Evolutionary conservation across 2,329 filamentous ascomycete genomes (phyloP).

Genomic region (Exserohilum turcica): DNA sequence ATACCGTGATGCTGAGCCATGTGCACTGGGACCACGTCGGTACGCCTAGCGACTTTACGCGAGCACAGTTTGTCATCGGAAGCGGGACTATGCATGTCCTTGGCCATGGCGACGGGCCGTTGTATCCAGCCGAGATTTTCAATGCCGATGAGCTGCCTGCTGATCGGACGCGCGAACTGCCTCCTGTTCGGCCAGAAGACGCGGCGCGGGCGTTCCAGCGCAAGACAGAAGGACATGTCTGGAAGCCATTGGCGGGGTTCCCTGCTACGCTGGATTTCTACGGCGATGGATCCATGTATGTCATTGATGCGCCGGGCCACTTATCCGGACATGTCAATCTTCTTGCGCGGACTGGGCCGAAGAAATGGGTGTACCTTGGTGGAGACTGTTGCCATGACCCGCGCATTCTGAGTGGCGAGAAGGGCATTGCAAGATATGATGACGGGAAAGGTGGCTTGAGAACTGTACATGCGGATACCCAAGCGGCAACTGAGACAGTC

Average conservation of each 20-base stretch:
- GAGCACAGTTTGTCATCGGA: slow-evolving; percentile 58
- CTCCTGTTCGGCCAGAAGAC: slow-evolving; percentile 33
- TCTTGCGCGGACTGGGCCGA: slow-evolving; percentile 48
- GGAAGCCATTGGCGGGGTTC: slow-evolving; percentile 54
- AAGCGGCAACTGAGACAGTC: slow-evolving; percentile 53
- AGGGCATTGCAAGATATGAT: slow-evolving; percentile 57
- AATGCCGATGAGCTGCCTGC: slow-evolving; percentile 51
- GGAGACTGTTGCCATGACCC: slow-evolving; percentile 62
- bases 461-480: slow-evolving; percentile 58
- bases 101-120: slow-evolving; percentile 28
- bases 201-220: slow-evolving; percentile 23
- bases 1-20: slow-evolving; percentile 57
- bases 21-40: slow-evolving; percentile 65
- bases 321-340: slow-evolving; percentile 59
- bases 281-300: slow-evolving; percentile 53
- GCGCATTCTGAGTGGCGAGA: slow-evolving; percentile 58
- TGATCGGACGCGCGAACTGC: slow-evolving; percentile 53
- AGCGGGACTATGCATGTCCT: slow-evolving; percentile 38
- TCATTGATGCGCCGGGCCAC: slow-evolving; percentile 59
- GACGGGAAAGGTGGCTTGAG: slow-evolving; percentile 52
- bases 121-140: slow-evolving; percentile 54
- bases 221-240: slow-evolving; percentile 33
- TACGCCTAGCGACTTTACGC: slow-evolving; percentile 58
- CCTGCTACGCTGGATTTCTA: slow-evolving; percentile 56
- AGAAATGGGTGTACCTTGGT: slow-evolving; percentile 56